Evolutionary conservation across 306 rosid genomes (phyloP).

Genomic region (Ormosia semicastrata): DNA sequence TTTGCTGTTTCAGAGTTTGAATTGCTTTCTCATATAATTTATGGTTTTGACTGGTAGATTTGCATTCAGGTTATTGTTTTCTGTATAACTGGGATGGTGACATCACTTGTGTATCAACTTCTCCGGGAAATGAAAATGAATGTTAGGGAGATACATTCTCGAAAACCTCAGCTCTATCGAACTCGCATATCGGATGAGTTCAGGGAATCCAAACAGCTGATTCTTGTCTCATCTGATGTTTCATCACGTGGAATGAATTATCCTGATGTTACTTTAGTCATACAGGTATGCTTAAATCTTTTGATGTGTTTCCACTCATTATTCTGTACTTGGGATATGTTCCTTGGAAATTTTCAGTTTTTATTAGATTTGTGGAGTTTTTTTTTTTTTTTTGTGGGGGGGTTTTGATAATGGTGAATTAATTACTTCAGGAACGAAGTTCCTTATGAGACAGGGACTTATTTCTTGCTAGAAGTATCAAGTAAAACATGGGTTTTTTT

Average conservation of each 20-base stretch:
- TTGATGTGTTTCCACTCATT: not conserved
- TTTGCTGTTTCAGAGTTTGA: slow-evolving; percentile 6
- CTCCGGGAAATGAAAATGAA: slow-evolving; percentile 91
- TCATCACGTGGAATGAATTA: slow-evolving; percentile 92
- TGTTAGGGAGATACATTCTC: slow-evolving; percentile 88
- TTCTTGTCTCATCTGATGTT: slow-evolving; percentile 93
- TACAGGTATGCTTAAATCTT: slow-evolving; percentile 57
- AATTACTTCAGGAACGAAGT: not conserved
- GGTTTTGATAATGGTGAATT: not conserved
- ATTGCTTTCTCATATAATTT: slow-evolving; percentile 10
- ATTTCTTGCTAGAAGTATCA: not conserved
- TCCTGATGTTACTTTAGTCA: slow-evolving; percentile 93
- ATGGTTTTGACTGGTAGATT: slow-evolving; percentile 29
- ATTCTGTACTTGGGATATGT: not conserved
- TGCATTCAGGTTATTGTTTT: slow-evolving; percentile 80
- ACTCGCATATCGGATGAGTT: slow-evolving; percentile 90
- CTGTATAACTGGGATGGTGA: slow-evolving; percentile 82
- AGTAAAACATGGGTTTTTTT: not conserved
- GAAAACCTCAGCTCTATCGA: slow-evolving; percentile 84
- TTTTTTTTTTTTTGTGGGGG: not conserved
- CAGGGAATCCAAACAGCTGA: slow-evolving; percentile 61
- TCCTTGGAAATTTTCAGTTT: not conserved
- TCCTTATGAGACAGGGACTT: not conserved
- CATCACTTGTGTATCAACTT: slow-evolving; percentile 68
- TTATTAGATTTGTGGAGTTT: not conserved